Percentiles rank a stretch among this genome's conserved stretches.
phyloP scores from a whole-genome alignment of 2,329 filamentous ascomycete genomes.

The Penicillium fuscoglaucum region DNA sequence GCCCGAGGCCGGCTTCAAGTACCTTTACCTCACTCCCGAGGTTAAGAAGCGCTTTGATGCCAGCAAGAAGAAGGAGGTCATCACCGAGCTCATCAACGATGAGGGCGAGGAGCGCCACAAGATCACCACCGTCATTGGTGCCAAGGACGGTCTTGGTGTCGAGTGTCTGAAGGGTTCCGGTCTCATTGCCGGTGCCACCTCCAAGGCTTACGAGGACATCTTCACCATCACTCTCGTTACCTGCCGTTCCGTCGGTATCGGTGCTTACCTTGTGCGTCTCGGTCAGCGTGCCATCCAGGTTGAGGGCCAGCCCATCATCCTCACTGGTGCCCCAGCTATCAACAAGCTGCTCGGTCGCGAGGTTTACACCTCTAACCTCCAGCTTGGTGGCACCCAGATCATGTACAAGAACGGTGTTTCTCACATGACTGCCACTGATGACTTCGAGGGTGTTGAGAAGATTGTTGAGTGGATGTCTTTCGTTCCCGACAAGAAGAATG shows the following conservation, averaged over 20 bases:
- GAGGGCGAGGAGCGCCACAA: constrained; percentile 88
- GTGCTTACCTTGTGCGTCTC: constrained; percentile 96
- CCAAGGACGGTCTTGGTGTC: constrained; percentile 94
- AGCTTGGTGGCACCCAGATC: constrained; percentile 99
- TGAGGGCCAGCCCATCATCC: constrained; percentile 96
- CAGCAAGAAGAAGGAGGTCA: constrained; percentile 69
- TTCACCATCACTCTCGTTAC: constrained; percentile 98
- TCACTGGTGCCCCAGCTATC: constrained; percentile 93
- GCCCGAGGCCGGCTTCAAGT: constrained; percentile 90
- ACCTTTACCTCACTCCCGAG: constrained; percentile 87
- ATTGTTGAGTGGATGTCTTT: constrained; percentile 99
- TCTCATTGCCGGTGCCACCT: constrained; percentile 96
- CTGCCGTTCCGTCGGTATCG: constrained; percentile 97
- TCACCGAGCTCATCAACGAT: constrained; percentile 84
- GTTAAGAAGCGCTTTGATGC: constrained; percentile 85
- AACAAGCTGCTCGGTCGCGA: constrained; percentile 98
- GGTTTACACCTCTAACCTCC: constrained; percentile 97
- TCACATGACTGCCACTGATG: constrained; percentile 96
- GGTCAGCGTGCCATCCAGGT: constrained; percentile 98
- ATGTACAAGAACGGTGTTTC: constrained; percentile 99
- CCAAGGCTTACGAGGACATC: constrained; percentile 95
- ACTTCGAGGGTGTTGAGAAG: constrained; percentile 96
- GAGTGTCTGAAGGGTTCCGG: constrained; percentile 96
- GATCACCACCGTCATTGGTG: constrained; percentile 90
- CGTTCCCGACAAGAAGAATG: constrained; percentile 91